Base-by-base conservation (phyloP, 345 rosid genomes). In the Conringia planisiliqua region DNA sequence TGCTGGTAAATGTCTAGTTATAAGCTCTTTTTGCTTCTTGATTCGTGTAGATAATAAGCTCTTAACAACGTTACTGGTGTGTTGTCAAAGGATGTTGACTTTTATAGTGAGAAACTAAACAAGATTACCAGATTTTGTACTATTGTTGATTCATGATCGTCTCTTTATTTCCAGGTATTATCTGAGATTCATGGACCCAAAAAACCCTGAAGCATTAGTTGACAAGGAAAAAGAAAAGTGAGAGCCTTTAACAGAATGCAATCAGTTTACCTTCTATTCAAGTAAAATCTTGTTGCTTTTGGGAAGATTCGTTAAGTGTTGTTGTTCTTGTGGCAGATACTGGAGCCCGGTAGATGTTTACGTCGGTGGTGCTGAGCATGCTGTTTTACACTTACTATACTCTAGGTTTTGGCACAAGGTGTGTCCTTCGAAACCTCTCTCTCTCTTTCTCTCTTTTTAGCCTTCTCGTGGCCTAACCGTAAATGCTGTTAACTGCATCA, bases 391-490 rank as follows among this genome's bases (percentile, higher is more conserved):
- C 82, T 86, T 90, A 62, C 90, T 93, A 67, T 93, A 93, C 70
- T 77, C 97, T 32, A 89, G 98, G 82, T 93, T 93, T 86, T 93
- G 97, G 98, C 98, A 93, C 86, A 93, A 91, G 95, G 98, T 93
- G 64, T 59, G 38, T 68, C 22, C 36, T 18, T 29, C 56, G 27
- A 36, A 30, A 71, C 46, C 17, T 43, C 6, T 4, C 18, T 39
- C 12, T 63, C 54, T 32, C 30, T 27, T 2, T 22, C 24, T 22
- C 24, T 22, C 24, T 22, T 73, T 48, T 7, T 17, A 61, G 62
- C 61, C 59, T 38, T 40, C 29, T 74, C 0, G 13, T 33, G 79
- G 36, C 22, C 38, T 30, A 57, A 51, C 64, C 44, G 22, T 58
- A 60, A 48, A 40, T 42, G 70, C 13, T 73, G 66, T 43, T 64